phyloP scores from a whole-genome alignment of 2,329 filamentous ascomycete species.

The Orbilia quercus region DNA sequence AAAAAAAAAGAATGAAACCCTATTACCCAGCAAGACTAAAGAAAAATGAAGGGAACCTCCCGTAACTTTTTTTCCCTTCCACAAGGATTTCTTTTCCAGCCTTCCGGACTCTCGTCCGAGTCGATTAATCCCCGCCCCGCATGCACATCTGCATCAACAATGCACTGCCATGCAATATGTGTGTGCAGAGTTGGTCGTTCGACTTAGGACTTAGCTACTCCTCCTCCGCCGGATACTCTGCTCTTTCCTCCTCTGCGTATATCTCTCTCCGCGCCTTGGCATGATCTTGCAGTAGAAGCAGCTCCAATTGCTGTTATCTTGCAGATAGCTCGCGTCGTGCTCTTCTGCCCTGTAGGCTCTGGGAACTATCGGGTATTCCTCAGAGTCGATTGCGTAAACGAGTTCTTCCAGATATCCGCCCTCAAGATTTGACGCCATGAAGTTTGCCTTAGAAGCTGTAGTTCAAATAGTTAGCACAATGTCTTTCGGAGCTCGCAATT shows the following conservation, averaged over 20 bases:
- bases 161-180: not conserved
- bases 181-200: not conserved
- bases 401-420: constrained; percentile 32
- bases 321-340: constrained; percentile 17
- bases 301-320: constrained; percentile 42
- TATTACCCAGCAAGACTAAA: too few relatives aligned
- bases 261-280: constrained; percentile 39
- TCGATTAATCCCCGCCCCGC: not conserved
- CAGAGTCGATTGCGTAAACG: constrained; percentile 41
- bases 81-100: constrained; percentile 1
- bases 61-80: not conserved
- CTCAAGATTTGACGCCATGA: constrained; percentile 24
- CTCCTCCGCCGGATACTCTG: constrained; percentile 7
- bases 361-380: constrained; percentile 44
- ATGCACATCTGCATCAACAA: not conserved
- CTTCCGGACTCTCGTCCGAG: constrained; percentile 11
- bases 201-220: constrained; percentile 1
- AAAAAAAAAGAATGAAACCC: not conserved
- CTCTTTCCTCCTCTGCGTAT: constrained; percentile 5
- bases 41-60: not conserved
- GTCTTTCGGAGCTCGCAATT: not conserved
- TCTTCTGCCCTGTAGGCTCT: constrained; percentile 18
- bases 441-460: constrained; percentile 35
- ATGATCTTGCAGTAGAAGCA: constrained; percentile 55
- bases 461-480: constrained; percentile 5